Evolutionary conservation across 768 basidiomycete species (phyloP).

Genomic region (Rhizopogon roseolus): DNA sequence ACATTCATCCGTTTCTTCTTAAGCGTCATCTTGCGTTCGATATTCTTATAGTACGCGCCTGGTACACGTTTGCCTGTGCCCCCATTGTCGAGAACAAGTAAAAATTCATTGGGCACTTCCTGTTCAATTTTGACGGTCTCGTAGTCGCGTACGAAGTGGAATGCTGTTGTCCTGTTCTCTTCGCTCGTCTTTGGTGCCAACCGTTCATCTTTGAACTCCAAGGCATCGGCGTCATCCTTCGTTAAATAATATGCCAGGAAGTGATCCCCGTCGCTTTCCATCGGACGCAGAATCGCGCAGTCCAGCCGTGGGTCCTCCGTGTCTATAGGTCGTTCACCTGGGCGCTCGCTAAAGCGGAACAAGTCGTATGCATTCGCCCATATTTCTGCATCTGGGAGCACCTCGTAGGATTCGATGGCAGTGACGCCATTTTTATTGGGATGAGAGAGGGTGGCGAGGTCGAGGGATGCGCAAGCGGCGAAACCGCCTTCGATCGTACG

Average conservation of each 20-base stretch:
- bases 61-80: slow-evolving; percentile 40
- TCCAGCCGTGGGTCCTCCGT: slow-evolving; percentile 76
- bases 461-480: slow-evolving; percentile 48
- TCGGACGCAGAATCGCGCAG: slow-evolving; percentile 81
- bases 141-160: slow-evolving; percentile 79
- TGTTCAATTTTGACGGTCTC: slow-evolving; percentile 85
- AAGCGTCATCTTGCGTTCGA: slow-evolving; percentile 82
- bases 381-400: slow-evolving; percentile 79
- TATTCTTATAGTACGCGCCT: slow-evolving; percentile 87
- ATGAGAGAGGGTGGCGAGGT: slow-evolving; percentile 58
- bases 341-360: slow-evolving; percentile 81
- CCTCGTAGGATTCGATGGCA: slow-evolving; percentile 77
- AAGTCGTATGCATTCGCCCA: slow-evolving; percentile 90
- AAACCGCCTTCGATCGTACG: slow-evolving; percentile 79
- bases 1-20: slow-evolving; percentile 84
- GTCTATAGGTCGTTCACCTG: slow-evolving; percentile 71
- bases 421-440: slow-evolving; percentile 74
- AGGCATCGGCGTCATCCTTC: slow-evolving; percentile 65
- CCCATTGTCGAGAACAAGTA: slow-evolving; percentile 70
- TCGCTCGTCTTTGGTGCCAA: slow-evolving; percentile 43
- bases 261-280: slow-evolving; percentile 85
- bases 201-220: slow-evolving; percentile 59
- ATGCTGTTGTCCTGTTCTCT: slow-evolving; percentile 61
- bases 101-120: slow-evolving; percentile 80
- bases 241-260: slow-evolving; percentile 86